These are phyloP conservation scores for Begonia fuchsioides DNA, from an alignment of 306 rosid species.

Conservation along the genomic window DNA sequence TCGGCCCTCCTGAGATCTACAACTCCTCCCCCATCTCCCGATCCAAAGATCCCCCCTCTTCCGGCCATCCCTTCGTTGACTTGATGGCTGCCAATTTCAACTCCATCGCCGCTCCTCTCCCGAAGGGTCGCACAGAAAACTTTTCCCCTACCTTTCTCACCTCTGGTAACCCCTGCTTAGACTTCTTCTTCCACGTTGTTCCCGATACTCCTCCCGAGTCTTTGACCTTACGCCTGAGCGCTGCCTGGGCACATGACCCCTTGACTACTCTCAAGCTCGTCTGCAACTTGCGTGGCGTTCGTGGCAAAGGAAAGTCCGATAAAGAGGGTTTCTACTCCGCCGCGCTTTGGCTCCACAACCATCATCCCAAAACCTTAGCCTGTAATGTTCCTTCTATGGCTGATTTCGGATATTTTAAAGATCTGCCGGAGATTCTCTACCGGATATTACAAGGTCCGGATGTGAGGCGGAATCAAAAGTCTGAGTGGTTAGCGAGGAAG, in stretches of 20 bases:
- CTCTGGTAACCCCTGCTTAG: constrained; percentile 49
- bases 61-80: constrained; percentile 24
- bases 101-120: background rate
- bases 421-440: constrained; percentile 56
- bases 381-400: constrained; percentile 36
- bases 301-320: constrained; percentile 60
- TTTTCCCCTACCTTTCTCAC: constrained; percentile 27
- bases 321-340: constrained; percentile 28
- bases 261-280: constrained; percentile 48
- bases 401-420: constrained; percentile 56
- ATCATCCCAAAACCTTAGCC: constrained; percentile 56
- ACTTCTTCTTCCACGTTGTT: constrained; percentile 48
- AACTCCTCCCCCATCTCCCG: background rate
- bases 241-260: constrained; percentile 33
- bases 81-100: constrained; percentile 28
- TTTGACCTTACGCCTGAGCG: constrained; percentile 13
- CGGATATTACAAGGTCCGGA: constrained; percentile 37
- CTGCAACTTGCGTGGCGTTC: constrained; percentile 46
- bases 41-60: background rate
- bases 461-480: constrained; percentile 15
- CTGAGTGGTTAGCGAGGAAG: constrained; percentile 9
- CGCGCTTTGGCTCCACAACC: constrained; percentile 37
- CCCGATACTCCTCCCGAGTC: constrained; percentile 25
- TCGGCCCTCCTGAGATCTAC: constrained; percentile 50
- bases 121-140: constrained; percentile 27